Evolutionary conservation across 169 alveolate genomes (phyloP).

Genomic region (Plasmodium knowlesi): DNA sequence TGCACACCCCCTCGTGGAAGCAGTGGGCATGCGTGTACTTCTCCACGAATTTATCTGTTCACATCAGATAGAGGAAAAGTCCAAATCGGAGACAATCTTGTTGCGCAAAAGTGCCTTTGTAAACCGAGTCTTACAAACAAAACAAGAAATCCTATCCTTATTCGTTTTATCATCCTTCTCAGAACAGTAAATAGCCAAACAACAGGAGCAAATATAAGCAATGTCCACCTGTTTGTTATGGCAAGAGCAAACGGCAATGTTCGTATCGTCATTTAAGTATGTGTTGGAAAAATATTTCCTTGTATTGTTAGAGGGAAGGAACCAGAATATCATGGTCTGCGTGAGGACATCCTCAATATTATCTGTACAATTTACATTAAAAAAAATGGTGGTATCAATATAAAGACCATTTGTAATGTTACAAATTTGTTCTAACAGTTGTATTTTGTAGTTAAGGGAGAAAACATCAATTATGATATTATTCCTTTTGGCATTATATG

Average conservation of each 20-base stretch:
- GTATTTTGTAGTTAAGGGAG: conserved; percentile 48
- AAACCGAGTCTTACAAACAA: conserved; percentile 74
- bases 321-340: conserved; percentile 82
- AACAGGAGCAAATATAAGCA: conserved; percentile 89
- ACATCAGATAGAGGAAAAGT: conserved; percentile 9
- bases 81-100: conserved; percentile 61
- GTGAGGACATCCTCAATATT: conserved; percentile 67
- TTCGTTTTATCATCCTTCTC: conserved; percentile 75
- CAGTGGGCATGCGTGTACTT: too few species aligned
- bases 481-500: conserved; percentile 74
- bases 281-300: conserved; percentile 85
- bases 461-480: conserved; percentile 62
- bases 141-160: conserved; percentile 78
- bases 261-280: conserved; percentile 83
- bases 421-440: conserved; percentile 71
- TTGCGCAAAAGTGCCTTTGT: conserved; percentile 56
- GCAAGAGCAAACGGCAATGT: conserved; percentile 89
- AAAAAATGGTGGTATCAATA: conserved; percentile 58
- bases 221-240: conserved; percentile 89
- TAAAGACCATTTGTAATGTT: conserved; percentile 65
- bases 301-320: conserved; percentile 83
- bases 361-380: conserved; percentile 24
- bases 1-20: too few species aligned
- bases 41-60: background rate
- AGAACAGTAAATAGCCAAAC: conserved; percentile 86